These are phyloP conservation scores for Saturnispora halmiae DNA, from an alignment of 805 yeast genomes.

Conservation along the genomic window DNA sequence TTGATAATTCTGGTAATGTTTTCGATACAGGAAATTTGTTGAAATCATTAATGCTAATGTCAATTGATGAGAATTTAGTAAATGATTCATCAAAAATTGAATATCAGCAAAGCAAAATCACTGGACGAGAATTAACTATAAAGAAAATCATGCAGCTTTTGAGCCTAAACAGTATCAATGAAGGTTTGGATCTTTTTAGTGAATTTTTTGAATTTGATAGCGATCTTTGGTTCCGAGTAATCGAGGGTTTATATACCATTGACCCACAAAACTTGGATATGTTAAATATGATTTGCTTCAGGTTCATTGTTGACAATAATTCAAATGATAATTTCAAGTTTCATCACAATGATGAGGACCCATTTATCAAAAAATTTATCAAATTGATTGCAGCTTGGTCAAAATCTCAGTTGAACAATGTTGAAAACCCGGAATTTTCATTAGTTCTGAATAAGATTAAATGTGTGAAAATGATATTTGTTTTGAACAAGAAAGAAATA, in stretches of 20 bases:
- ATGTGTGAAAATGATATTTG: conserved; percentile 17
- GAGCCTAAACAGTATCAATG: not conserved
- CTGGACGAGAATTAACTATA: not conserved
- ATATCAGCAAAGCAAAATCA: not conserved
- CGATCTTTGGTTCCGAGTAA: not conserved
- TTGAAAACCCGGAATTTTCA: not conserved
- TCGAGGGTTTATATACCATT: not conserved
- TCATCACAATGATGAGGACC: not conserved
- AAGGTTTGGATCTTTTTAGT: not conserved
- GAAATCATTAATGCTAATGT: not conserved
- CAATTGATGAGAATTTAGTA: not conserved
- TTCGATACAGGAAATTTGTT: not conserved
- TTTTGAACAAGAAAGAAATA: conserved; percentile 12
- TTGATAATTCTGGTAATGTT: not conserved
- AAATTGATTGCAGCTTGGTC: not conserved
- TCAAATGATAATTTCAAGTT: not conserved
- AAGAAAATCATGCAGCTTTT: not conserved
- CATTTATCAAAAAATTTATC: not conserved
- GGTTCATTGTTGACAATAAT: not conserved
- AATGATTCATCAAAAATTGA: not conserved
- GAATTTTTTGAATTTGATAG: conserved; percentile 1
- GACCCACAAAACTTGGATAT: conserved; percentile 1
- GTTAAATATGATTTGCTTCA: not conserved
- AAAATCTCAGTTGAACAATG: not conserved
- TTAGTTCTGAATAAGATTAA: conserved; percentile 13